These are phyloP conservation scores for Tritrichomonas musculus DNA, from an alignment of 208 protist species.

Conservation along the genomic window DNA sequence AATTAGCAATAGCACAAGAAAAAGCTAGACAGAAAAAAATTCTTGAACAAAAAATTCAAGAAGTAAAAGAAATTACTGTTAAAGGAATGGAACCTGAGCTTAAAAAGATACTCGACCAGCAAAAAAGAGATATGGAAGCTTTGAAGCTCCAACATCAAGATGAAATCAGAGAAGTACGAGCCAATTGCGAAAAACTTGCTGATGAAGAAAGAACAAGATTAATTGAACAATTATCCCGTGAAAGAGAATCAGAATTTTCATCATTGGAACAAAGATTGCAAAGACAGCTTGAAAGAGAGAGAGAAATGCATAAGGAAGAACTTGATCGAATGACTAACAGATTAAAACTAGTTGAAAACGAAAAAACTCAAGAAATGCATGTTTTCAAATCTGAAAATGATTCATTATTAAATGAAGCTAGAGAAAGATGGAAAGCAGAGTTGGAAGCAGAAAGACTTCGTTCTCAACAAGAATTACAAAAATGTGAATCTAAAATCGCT, in stretches of 20 bases:
- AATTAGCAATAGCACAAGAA: constrained; percentile 28
- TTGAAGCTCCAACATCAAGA: not conserved
- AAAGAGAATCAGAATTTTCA: not conserved
- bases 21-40: not conserved
- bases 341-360: not conserved
- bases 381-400: not conserved
- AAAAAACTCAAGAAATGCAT: not conserved
- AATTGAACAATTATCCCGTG: not conserved
- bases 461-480: not conserved
- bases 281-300: not conserved
- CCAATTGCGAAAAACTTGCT: not conserved
- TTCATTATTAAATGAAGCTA: not conserved
- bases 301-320: not conserved
- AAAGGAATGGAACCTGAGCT: not conserved
- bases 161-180: not conserved
- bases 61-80: constrained; percentile 26
- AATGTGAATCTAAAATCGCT: not conserved
- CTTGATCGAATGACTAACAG: not conserved
- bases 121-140: not conserved
- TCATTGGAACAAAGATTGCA: not conserved
- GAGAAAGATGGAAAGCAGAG: not conserved
- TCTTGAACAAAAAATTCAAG: not conserved
- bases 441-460: not conserved
- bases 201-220: not conserved
- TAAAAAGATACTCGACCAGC: not conserved